Percentiles rank a stretch among this genome's conserved stretches.
These are phyloP conservation scores for Elongisporangium prolatum DNA, from an alignment of 352 stramenopile species.

Conservation along the genomic window DNA sequence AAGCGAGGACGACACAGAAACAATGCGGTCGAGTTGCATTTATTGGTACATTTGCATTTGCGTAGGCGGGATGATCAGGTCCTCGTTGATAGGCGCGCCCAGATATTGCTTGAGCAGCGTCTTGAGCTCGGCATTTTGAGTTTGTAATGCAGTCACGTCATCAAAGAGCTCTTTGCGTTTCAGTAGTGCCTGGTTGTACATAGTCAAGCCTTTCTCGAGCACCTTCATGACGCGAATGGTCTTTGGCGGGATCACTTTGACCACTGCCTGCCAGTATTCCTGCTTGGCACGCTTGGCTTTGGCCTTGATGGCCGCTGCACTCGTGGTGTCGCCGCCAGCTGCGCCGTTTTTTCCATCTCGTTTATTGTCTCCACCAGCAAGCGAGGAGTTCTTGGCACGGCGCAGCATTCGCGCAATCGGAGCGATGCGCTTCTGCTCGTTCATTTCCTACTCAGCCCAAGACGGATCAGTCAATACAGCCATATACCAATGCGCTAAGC, in stretches of 20 bases:
- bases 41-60: conserved; percentile 77
- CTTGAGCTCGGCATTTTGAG: conserved; percentile 89
- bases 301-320: conserved; percentile 25
- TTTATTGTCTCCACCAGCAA: conserved; percentile 3
- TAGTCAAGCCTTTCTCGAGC: conserved; percentile 77
- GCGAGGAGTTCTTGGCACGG: conserved; percentile 9
- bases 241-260: conserved; percentile 64
- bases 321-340: conserved; percentile 16
- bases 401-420: conserved; percentile 44
- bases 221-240: conserved; percentile 75
- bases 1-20: not conserved
- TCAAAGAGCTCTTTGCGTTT: conserved; percentile 78
- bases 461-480: not conserved
- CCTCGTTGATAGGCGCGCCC: conserved; percentile 72
- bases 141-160: conserved; percentile 69
- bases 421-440: conserved; percentile 59
- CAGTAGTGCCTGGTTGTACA: conserved; percentile 82
- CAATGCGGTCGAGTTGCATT: not conserved
- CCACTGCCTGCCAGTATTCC: conserved; percentile 77
- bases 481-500: not conserved
- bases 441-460: conserved; percentile 41
- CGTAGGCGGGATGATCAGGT: conserved; percentile 79
- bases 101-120: conserved; percentile 88
- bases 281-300: conserved; percentile 45
- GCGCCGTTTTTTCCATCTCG: conserved; percentile 11